Conservation (phyloP, 257 asterid species). For the Orobanche coerulescens region DNA sequence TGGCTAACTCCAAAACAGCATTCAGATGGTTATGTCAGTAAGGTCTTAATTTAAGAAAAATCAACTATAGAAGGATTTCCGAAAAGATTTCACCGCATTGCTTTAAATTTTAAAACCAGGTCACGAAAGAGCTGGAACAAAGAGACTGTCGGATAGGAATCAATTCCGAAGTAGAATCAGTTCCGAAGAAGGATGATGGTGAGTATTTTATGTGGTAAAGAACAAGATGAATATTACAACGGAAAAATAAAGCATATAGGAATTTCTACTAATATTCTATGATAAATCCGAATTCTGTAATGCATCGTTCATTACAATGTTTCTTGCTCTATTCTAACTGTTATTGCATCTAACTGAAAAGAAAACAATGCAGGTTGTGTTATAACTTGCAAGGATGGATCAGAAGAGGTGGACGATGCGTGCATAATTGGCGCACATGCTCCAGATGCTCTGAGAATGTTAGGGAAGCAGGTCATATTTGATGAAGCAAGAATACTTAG, state of each 20-base stretch:
- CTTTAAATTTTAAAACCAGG: conserved; percentile 31
- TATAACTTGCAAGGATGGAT: conserved; percentile 36
- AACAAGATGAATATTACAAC: too few species aligned
- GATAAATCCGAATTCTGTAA: too few species aligned
- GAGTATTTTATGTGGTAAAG: background rate
- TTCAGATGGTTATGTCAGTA: conserved; percentile 42
- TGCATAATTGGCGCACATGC: conserved; percentile 67
- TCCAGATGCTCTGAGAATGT: conserved; percentile 53
- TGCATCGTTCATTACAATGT: too few species aligned
- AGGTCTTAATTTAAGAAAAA: conserved; percentile 24
- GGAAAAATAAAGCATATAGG: too few species aligned
- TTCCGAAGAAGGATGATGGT: conserved; percentile 44
- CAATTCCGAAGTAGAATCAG: conserved; percentile 35
- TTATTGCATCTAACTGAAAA: background rate
- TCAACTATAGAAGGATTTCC: background rate
- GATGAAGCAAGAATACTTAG: conserved; percentile 57
- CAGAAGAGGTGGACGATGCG: conserved; percentile 36
- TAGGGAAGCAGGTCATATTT: conserved; percentile 49
- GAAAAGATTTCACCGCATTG: background rate
- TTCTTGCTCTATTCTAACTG: background rate
- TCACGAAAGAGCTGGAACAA: conserved; percentile 41
- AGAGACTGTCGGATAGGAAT: conserved; percentile 50
- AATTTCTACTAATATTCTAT: too few species aligned
- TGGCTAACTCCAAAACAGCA: conserved; percentile 49
- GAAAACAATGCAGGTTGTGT: conserved; percentile 37